Base-by-base conservation (phyloP, 139 green algal species). In the Nannochloris sp. region DNA sequence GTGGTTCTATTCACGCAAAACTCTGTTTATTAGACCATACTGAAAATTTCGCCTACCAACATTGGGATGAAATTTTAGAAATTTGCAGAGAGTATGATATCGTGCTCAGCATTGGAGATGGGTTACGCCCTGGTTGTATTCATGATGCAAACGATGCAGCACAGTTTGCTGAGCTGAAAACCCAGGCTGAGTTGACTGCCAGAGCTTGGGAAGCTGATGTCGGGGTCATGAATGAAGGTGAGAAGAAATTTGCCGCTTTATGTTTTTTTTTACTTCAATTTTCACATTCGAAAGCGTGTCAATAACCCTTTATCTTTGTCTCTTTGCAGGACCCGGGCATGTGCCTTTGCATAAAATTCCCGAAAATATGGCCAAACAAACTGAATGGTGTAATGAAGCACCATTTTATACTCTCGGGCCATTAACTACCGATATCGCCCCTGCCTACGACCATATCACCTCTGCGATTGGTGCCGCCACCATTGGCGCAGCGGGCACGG, bases 221-320 rank as follows among this genome's bases (percentile, higher is more conserved):
- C 53, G 92, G 97, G 83, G 87, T 97, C 15, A 98, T 98, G 92
- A 97, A 97, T 55, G 92, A 98, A 75, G n/a, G n/a, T n/a, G n/a
- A n/a, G n/a, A n/a, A n/a, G n/a, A n/a, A n/a, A 91, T 91, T 27
- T n/a, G n/a, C n/a, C n/a, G n/a, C n/a, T n/a, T n/a, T n/a, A n/a
- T n/a, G n/a, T n/a, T n/a, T n/a, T n/a, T n/a, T n/a, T n/a, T n/a
- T n/a, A n/a, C n/a, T n/a, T n/a, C n/a, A n/a, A n/a, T n/a, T n/a
- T n/a, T n/a, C n/a, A n/a, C n/a, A n/a, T n/a, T n/a, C n/a, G n/a
- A n/a, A n/a, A n/a, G n/a, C n/a, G n/a, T n/a, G n/a, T n/a, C n/a
- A n/a, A n/a, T n/a, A n/a, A n/a, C n/a, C n/a, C n/a, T n/a, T n/a
- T n/a, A n/a, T n/a, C n/a, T n/a, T n/a, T n/a, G n/a, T n/a, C n/a